phyloP scores from a whole-genome alignment of 345 rosid species.

The Bruguiera sexangula region DNA sequence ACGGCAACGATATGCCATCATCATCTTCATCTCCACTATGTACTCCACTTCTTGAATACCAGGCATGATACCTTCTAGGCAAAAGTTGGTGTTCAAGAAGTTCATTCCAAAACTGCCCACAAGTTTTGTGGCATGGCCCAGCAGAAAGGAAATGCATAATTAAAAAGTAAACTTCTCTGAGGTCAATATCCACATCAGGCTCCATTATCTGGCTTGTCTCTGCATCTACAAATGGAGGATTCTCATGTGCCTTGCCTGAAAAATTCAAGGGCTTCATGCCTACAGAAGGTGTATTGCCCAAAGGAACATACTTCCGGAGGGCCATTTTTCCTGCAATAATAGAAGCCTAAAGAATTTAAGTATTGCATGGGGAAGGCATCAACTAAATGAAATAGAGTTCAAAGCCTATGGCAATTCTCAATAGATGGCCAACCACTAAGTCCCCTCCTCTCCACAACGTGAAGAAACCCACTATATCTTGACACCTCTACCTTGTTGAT shows the following conservation, averaged over 20 bases:
- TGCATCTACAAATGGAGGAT: slow-evolving; percentile 46
- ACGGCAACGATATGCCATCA: slow-evolving; percentile 80
- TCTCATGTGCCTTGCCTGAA: slow-evolving; percentile 50
- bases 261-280: slow-evolving; percentile 65
- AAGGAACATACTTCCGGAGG: slow-evolving; percentile 66
- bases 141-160: slow-evolving; percentile 92
- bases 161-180: slow-evolving; percentile 85
- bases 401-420: too few species aligned
- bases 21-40: slow-evolving; percentile 66
- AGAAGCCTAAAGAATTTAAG: not conserved
- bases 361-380: not conserved
- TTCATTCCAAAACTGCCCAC: slow-evolving; percentile 71
- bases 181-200: slow-evolving; percentile 65
- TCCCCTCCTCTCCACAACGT: too few species aligned
- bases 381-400: too few species aligned
- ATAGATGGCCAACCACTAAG: too few species aligned
- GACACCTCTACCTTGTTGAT: not conserved
- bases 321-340: slow-evolving; percentile 52
- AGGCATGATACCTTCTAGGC: slow-evolving; percentile 96
- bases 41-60: slow-evolving; percentile 84
- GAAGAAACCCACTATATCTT: too few species aligned
- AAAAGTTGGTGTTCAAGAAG: slow-evolving; percentile 87
- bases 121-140: slow-evolving; percentile 87
- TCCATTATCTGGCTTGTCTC: slow-evolving; percentile 34
- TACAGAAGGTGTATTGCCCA: slow-evolving; percentile 44